phyloP scores from a whole-genome alignment of 2,329 filamentous ascomycete species.

The Cordyceps farinosa region DNA sequence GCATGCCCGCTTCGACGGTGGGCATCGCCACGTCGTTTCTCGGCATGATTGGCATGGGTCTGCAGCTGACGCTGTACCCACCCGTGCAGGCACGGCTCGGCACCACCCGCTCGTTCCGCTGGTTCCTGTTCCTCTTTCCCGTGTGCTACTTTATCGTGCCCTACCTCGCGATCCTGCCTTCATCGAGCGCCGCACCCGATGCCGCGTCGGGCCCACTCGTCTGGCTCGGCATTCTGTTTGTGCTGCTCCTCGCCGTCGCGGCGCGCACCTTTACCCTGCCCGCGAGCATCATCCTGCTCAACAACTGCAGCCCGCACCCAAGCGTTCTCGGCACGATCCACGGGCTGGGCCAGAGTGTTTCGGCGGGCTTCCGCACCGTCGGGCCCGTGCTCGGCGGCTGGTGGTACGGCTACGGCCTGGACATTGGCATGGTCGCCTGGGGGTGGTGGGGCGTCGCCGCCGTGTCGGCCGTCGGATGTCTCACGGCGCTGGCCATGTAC shows the following conservation, averaged over 20 bases:
- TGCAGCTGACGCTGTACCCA: constrained; percentile 69
- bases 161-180: constrained; percentile 62
- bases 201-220: constrained; percentile 48
- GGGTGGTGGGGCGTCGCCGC: constrained; percentile 48
- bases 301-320: constrained; percentile 58
- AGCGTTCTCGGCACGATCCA: constrained; percentile 57
- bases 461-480: constrained; percentile 54
- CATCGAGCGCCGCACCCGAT: constrained; percentile 37
- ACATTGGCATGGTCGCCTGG: constrained; percentile 43
- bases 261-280: constrained; percentile 67
- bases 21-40: constrained; percentile 67
- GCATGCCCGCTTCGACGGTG: constrained; percentile 62
- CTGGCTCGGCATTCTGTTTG: constrained; percentile 59
- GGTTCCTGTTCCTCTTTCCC: constrained; percentile 63
- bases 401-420: constrained; percentile 45
- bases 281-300: constrained; percentile 56
- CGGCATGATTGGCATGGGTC: constrained; percentile 63
- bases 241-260: constrained; percentile 66
- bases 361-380: constrained; percentile 47
- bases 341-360: constrained; percentile 49
- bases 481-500: constrained; percentile 57
- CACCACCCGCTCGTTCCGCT: constrained; percentile 62
- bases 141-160: constrained; percentile 65
- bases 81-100: constrained; percentile 61
- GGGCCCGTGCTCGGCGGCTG: constrained; percentile 49